Conservation (phyloP, 2,329 filamentous ascomycete genomes). For the Hymenoscyphus salicellus region DNA sequence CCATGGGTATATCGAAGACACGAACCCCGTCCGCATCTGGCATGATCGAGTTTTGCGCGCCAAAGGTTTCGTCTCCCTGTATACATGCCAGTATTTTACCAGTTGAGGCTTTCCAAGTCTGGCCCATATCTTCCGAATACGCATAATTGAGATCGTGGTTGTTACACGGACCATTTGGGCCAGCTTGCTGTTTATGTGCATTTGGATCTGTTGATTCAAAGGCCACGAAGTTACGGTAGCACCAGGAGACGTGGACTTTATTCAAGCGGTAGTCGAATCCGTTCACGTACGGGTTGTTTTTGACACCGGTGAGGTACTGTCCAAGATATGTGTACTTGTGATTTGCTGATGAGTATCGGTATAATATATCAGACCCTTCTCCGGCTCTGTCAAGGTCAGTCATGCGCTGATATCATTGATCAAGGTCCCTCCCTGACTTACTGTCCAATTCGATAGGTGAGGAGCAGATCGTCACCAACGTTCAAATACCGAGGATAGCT, state of each 20-base stretch:
- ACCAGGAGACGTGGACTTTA: slow-evolving; percentile 30
- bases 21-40: slow-evolving; percentile 18
- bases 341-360: slow-evolving; percentile 23
- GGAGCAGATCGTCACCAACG: slow-evolving; percentile 24
- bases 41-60: slow-evolving; percentile 17
- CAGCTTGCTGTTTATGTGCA: slow-evolving; percentile 32
- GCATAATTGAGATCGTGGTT: slow-evolving; percentile 30
- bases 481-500: slow-evolving; percentile 32
- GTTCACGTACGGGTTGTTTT: slow-evolving; percentile 31
- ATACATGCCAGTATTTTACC: slow-evolving; percentile 21
- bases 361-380: slow-evolving; percentile 28
- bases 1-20: slow-evolving; percentile 29
- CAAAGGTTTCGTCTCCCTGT: not conserved
- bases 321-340: slow-evolving; percentile 27
- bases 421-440: slow-evolving; percentile 16
- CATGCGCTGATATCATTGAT: not conserved
- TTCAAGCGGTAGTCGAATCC: slow-evolving; percentile 25
- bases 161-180: slow-evolving; percentile 31
- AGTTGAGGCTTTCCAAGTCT: slow-evolving; percentile 25
- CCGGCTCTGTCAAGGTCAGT: slow-evolving; percentile 24
- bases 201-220: slow-evolving; percentile 10
- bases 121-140: slow-evolving; percentile 26
- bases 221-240: slow-evolving; percentile 28
- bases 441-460: slow-evolving; percentile 31
- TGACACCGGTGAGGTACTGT: slow-evolving; percentile 26